Percentiles rank a stretch among this genome's conserved stretches.
Evolutionary conservation across 306 rosid genomes (phyloP).

Genomic region (Begonia loranthoides): DNA sequence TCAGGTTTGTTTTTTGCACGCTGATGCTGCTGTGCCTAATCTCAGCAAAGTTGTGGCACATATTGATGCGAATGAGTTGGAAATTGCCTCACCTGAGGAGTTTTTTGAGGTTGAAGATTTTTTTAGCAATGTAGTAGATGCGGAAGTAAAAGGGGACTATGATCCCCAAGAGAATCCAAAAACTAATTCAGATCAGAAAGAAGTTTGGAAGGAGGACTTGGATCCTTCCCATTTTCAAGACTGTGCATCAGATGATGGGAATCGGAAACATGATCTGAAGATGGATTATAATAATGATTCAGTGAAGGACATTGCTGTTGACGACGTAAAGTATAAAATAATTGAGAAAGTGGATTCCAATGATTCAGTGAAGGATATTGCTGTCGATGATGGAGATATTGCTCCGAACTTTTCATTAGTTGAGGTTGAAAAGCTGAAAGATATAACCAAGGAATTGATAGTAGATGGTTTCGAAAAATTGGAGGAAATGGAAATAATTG

Average conservation of each 20-base stretch:
- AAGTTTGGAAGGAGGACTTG: constrained; percentile 53
- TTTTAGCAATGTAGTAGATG: constrained; percentile 70
- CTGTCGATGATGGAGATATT: constrained; percentile 67
- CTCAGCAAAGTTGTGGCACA: constrained; percentile 39
- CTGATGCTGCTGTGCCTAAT: constrained; percentile 77
- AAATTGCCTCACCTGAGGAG: constrained; percentile 84
- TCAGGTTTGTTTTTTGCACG: constrained; percentile 90
- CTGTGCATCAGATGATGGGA: constrained; percentile 52
- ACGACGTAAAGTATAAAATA: constrained; percentile 63
- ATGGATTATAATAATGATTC: constrained; percentile 32
- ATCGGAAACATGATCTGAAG: constrained; percentile 34
- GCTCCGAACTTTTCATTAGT: constrained; percentile 27
- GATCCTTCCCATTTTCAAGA: constrained; percentile 67
- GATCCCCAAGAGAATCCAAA: constrained; percentile 30
- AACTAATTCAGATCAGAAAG: constrained; percentile 24
- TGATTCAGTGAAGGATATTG: constrained; percentile 75
- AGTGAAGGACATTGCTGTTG: constrained; percentile 84
- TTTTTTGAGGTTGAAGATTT: constrained; percentile 96
- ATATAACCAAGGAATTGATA: constrained; percentile 38
- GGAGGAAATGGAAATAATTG: constrained; percentile 24
- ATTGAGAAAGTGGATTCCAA: constrained; percentile 36
- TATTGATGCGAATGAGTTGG: constrained; percentile 60
- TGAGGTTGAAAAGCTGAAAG: constrained; percentile 24
- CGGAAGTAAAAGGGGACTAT: constrained; percentile 41
- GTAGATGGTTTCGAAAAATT: constrained; percentile 28